Base-by-base conservation (phyloP, 2,329 filamentous ascomycete species). In the Aspergillus versicolor region DNA sequence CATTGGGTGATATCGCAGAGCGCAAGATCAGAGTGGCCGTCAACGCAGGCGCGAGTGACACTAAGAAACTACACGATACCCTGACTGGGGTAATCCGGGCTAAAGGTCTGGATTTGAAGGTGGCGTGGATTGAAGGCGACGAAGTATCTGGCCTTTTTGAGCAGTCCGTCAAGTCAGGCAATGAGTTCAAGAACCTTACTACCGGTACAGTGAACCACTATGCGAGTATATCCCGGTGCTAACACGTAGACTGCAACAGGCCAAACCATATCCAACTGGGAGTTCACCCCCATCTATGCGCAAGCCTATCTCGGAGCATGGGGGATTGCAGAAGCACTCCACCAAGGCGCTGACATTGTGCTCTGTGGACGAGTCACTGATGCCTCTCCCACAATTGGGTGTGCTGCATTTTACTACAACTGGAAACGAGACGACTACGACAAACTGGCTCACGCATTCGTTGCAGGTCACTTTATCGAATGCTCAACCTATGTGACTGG, bases 351-450 rank as follows among this genome's bases (percentile, higher is more conserved):
- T 1, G 73, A 78, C 58, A 76, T 79, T 52, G 67, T 79, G 4
- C 67, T 79, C n/a, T 76, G 74, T 58, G 76, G 76, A 4, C 64
- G 75, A 15, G 74, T 76, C 1, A 61, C 74, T 4, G 75, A 78
- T 65, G 72, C 73, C 8, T 65, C 64, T 27, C 71, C 70, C 5
- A 63, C 66, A 0, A 70, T 74, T 42, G 72, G 59, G 9, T 64
- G 63, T 15, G 69, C 69, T 21, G 57, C 57, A 5, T 75, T 63
- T 61, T 73, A 65, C 62, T 67, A 74, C 64, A 46, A 57, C 9
- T 76, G 73, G 74, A 48, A 57, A 2, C 55, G 60, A 2, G 53
- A 65, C 2, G 43, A 64, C 21, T 62, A 67, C 54, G 64, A 73
- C 45, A 12, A 65, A 46, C 50, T 74, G 6, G 72, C 72, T 21